phyloP scores from a whole-genome alignment of 768 basidiomycete genomes.

The Kwoniella shandongensis region DNA sequence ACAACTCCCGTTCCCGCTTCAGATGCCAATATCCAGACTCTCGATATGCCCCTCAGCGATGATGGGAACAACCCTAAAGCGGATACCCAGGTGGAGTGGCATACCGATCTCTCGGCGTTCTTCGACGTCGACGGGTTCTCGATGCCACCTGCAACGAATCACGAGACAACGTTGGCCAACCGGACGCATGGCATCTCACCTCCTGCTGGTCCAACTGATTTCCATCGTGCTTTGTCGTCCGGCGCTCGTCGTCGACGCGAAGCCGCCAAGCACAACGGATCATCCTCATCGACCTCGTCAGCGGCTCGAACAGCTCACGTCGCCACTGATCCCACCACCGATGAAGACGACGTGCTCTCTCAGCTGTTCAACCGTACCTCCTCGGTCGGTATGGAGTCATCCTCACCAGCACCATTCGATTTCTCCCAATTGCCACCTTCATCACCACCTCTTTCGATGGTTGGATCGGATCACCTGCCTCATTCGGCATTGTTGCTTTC shows the following conservation, averaged over 20 bases:
- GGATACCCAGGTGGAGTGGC: slow-evolving; percentile 26
- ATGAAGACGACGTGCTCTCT: slow-evolving; percentile 36
- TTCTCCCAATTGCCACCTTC: slow-evolving; percentile 45
- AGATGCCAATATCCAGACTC: slow-evolving; percentile 21
- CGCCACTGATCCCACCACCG: slow-evolving; percentile 9
- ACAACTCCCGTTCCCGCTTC: not conserved
- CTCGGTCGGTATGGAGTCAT: slow-evolving; percentile 14
- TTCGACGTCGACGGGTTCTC: slow-evolving; percentile 39
- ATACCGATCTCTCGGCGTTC: slow-evolving; percentile 38
- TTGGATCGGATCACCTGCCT: slow-evolving; percentile 16
- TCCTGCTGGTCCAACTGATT: not conserved
- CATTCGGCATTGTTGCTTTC: slow-evolving; percentile 36
- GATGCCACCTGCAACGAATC: slow-evolving; percentile 4
- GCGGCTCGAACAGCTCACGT: not conserved
- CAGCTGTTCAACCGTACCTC: slow-evolving; percentile 38
- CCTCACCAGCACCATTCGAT: slow-evolving; percentile 38
- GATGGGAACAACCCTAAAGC: slow-evolving; percentile 15
- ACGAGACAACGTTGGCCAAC: not conserved
- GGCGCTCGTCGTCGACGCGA: slow-evolving; percentile 6
- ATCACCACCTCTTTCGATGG: slow-evolving; percentile 35
- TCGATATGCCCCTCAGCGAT: slow-evolving; percentile 42
- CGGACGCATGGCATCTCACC: slow-evolving; percentile 13
- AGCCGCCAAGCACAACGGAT: not conserved
- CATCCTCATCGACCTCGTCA: not conserved
- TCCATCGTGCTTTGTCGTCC: slow-evolving; percentile 16